Percentiles rank a stretch among this genome's conserved stretches.
phyloP scores from a whole-genome alignment of 2,329 filamentous ascomycete species.

The Lecanicillium sp. region DNA sequence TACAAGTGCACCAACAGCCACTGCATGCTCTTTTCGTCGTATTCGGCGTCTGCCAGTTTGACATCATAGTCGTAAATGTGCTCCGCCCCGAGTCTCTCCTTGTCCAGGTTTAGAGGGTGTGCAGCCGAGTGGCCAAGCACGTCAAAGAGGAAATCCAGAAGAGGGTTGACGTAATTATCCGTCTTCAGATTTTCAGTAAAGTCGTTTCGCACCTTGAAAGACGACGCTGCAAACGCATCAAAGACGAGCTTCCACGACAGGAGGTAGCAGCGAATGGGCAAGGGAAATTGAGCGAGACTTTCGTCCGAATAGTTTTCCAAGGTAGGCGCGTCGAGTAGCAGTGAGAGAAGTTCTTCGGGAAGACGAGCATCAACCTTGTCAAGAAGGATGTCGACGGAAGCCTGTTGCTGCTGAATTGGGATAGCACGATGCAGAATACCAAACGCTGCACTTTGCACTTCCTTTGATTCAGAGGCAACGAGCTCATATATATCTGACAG shows the following conservation, averaged over 20 bases:
- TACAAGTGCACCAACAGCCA: conserved; percentile 82
- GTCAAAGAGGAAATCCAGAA: conserved; percentile 77
- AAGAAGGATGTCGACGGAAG: conserved; percentile 69
- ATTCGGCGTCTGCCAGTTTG: conserved; percentile 45
- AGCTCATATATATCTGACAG: conserved; percentile 65
- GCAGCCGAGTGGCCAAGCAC: conserved; percentile 73
- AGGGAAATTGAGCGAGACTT: conserved; percentile 60
- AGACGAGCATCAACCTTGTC: conserved; percentile 67
- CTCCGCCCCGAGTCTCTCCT: conserved; percentile 50
- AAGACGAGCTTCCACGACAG: conserved; percentile 87
- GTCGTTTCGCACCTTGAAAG: conserved; percentile 73
- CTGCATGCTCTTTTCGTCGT: conserved; percentile 65
- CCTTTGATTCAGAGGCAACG: conserved; percentile 64
- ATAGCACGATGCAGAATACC: conserved; percentile 73
- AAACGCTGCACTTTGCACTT: conserved; percentile 76
- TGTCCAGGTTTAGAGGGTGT: conserved; percentile 65
- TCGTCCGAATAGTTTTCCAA: conserved; percentile 60
- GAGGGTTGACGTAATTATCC: conserved; percentile 56
- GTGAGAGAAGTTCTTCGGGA: conserved; percentile 76
- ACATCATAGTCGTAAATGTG: conserved; percentile 50
- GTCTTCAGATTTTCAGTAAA: conserved; percentile 76
- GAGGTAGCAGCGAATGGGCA: conserved; percentile 68
- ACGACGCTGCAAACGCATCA: conserved; percentile 71
- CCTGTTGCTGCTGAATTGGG: conserved; percentile 68
- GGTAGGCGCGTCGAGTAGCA: conserved; percentile 72